A percentile compares a stretch with the other conserved stretches of the same genome.
Evolutionary conservation across 768 basidiomycete genomes (phyloP).

Genomic region (Clavaria fumosa): DNA sequence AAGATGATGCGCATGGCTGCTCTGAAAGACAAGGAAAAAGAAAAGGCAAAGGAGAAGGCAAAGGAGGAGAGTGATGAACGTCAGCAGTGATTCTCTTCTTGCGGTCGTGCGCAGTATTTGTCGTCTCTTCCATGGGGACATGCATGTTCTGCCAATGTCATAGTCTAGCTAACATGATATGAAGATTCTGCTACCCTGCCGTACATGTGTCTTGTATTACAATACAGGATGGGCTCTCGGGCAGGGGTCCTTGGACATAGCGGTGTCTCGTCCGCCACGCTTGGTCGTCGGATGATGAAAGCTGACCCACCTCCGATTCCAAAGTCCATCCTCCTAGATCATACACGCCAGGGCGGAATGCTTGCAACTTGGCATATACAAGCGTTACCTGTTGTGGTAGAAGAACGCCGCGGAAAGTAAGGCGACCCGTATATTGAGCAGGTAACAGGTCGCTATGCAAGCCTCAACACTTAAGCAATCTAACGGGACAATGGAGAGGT

Average conservation of each 20-base stretch:
- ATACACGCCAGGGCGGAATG: constrained; percentile 49
- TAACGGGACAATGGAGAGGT: too few relatives aligned
- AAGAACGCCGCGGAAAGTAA: constrained; percentile 47
- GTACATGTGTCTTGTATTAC: constrained; percentile 14
- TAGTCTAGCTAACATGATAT: constrained; percentile 8
- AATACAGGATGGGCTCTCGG: constrained; percentile 17
- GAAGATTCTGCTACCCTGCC: constrained; percentile 9
- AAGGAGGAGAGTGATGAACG: constrained; percentile 11
- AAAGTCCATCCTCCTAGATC: constrained; percentile 51
- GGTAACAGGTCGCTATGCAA: constrained; percentile 32
- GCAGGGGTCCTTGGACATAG: constrained; percentile 22
- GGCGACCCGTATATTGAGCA: constrained; percentile 48
- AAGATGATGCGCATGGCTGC: constrained; percentile 47
- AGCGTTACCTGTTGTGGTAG: constrained; percentile 29
- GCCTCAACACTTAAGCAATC: too few relatives aligned
- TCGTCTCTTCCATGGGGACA: background rate
- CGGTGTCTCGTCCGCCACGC: constrained; percentile 16
- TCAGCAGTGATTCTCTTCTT: background rate
- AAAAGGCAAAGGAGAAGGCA: constrained; percentile 20
- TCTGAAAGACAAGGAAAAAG: constrained; percentile 34
- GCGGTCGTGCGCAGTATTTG: background rate
- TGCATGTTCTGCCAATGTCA: constrained; percentile 5
- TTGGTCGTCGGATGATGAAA: constrained; percentile 1
- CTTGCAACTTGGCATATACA: constrained; percentile 40
- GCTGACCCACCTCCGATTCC: constrained; percentile 46